phyloP scores from a whole-genome alignment of 495 filamentous ascomycete genomes.

The Talaromyces stipitatus region DNA sequence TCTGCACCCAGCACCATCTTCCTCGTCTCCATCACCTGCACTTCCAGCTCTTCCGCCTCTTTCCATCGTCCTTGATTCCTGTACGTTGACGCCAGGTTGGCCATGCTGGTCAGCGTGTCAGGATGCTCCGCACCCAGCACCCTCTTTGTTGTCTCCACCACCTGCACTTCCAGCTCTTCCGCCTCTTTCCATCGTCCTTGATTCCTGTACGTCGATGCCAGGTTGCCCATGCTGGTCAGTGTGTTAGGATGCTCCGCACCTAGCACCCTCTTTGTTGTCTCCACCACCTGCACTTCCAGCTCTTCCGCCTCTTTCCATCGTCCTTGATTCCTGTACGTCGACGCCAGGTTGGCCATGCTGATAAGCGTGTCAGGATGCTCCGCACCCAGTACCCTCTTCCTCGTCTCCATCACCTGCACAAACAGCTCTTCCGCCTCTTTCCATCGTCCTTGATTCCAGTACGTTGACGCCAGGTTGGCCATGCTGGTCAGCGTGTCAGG shows the following conservation, averaged over 20 bases:
- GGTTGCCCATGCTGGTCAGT: conserved; percentile 18
- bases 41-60: no score
- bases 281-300: conserved; percentile 18
- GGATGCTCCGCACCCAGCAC: conserved; percentile 8
- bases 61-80: no score
- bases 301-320: conserved; percentile 16
- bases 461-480: conserved; percentile 19
- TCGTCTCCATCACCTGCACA: conserved; percentile 17
- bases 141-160: conserved; percentile 16
- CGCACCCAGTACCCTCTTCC: conserved; percentile 3
- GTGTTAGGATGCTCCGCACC: conserved; percentile 15
- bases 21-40: no score
- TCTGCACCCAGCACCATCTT: no score
- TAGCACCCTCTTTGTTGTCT: conserved; percentile 10
- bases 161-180: conserved; percentile 16
- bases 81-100: conserved; percentile 11
- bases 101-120: conserved; percentile 18
- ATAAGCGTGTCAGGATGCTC: conserved; percentile 18
- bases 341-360: conserved; percentile 19
- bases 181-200: conserved; percentile 12
- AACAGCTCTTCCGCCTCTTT: conserved; percentile 20
- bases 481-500: conserved; percentile 20
- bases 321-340: conserved; percentile 14
- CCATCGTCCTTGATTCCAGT: conserved; percentile 8
- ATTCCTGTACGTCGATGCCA: conserved; percentile 19